Evolutionary conservation across 192 early-diverging fungal species (phyloP).

Genomic region (Cetraspora pellucida): DNA sequence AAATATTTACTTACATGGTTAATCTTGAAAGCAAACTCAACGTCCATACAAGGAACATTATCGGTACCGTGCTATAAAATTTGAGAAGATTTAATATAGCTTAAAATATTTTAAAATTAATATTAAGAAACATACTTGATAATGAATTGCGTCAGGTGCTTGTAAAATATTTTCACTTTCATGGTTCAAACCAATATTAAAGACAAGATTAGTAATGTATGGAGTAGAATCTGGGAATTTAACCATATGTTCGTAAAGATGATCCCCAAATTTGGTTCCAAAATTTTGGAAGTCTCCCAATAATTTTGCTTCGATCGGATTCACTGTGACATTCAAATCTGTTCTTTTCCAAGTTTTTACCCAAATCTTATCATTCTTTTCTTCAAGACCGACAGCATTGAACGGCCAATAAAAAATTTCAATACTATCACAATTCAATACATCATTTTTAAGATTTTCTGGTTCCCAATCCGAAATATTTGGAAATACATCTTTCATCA

Average conservation of each 20-base stretch:
- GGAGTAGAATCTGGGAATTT: background rate
- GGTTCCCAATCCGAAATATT: background rate
- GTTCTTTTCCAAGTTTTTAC: constrained; percentile 44
- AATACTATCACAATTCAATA: constrained; percentile 34
- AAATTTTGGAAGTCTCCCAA: background rate
- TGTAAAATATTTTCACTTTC: background rate
- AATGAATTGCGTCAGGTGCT: constrained; percentile 42
- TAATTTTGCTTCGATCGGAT: background rate
- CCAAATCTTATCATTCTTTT: constrained; percentile 42
- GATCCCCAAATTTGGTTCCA: background rate
- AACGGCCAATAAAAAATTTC: constrained; percentile 50
- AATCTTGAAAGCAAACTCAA: constrained; percentile 40
- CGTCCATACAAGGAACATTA: constrained; percentile 26
- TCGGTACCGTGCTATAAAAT: constrained; percentile 29
- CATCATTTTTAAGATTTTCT: constrained; percentile 5
- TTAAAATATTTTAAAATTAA: background rate
- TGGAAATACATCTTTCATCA: constrained; percentile 41
- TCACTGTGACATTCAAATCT: background rate
- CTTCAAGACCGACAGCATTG: background rate
- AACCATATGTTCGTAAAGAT: background rate
- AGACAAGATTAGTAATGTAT: background rate
- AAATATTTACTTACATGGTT: background rate
- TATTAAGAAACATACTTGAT: constrained; percentile 10
- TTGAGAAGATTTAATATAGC: background rate
- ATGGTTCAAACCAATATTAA: background rate